Base-by-base conservation (phyloP, 202 grass and related monocot genomes). In the Schoenoplectus triqueter region DNA sequence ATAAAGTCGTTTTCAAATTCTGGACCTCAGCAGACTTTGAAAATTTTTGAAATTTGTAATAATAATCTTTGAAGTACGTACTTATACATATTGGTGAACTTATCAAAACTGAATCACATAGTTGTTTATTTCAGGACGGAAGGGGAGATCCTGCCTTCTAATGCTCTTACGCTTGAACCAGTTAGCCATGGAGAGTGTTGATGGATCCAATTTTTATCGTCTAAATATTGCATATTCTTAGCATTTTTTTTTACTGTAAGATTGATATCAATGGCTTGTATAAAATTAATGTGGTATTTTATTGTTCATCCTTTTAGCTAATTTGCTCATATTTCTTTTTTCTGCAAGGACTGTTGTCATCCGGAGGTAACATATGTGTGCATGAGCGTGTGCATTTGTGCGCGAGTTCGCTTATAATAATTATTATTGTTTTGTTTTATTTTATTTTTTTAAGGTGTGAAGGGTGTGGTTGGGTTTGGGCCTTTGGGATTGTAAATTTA, bases 131-230 rank as follows among this genome's bases (percentile, higher is more conserved):
- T 47, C 77, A 98, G 95, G 92, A 61, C 83, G 87, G 51, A 95
- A 95, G 86, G 95, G 92, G 86, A 89, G 91, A 85, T 90, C 92
- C 5, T 98, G 86, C 72, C 61, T 98, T 74, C 74, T 95, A 41
- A 86, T 95, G 49, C 88, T 98, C 41, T 68, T 98, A 18, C 85
- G 91, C 49, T 74, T 98, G 85, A 95, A 90, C 82, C 92, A 92
- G 48, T 86, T 98, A 56, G 69, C 73, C 62, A 91, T 94, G 91
- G 91, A 92, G 85, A 86, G 71, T 3, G 59, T 89, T 31, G 91
- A 93, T 31, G 92, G 91, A 19, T 91, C 89, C 2, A 88, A 91
- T 59, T 87, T 75, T 17, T 97, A 97, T 79, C 89, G 71, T 50
- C 64, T 90, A n/a, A 85, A 62, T 69, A 85, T 87, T 62, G 64